These are phyloP conservation scores for Fusarium fracticaudum DNA, from an alignment of 2,329 filamentous ascomycete species.

Conservation along the genomic window DNA sequence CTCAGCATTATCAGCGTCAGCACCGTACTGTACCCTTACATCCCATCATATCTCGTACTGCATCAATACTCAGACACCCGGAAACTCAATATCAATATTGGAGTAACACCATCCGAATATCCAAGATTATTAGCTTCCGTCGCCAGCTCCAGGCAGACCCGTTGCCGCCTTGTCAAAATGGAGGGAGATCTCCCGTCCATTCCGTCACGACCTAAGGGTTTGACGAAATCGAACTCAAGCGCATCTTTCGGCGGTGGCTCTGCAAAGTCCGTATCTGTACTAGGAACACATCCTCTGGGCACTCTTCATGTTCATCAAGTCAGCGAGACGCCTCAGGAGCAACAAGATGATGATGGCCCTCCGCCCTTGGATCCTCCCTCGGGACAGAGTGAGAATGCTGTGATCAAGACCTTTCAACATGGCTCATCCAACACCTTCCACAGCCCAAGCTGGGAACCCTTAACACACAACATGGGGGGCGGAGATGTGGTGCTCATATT, in stretches of 20 bases:
- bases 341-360: slow-evolving; percentile 38
- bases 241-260: slow-evolving; percentile 40
- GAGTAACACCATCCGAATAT: not conserved
- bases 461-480: slow-evolving; percentile 46
- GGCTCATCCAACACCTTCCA: slow-evolving; percentile 1
- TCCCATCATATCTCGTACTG: not conserved
- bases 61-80: not conserved
- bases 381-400: not conserved
- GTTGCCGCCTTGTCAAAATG: slow-evolving; percentile 26
- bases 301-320: slow-evolving; percentile 52
- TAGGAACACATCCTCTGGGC: slow-evolving; percentile 55
- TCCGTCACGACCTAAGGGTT: slow-evolving; percentile 33
- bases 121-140: not conserved
- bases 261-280: slow-evolving; percentile 50
- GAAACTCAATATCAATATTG: not conserved
- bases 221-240: slow-evolving; percentile 51
- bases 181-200: slow-evolving; percentile 33
- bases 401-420: not conserved
- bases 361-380: slow-evolving; percentile 45
- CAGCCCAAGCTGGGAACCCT: slow-evolving; percentile 11
- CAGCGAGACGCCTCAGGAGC: slow-evolving; percentile 21
- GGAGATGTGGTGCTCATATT: slow-evolving; percentile 65
- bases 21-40: slow-evolving; percentile 4
- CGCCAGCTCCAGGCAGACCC: not conserved
- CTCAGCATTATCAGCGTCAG: not conserved